Evolutionary conservation across 495 filamentous ascomycete genomes (phyloP).

Genomic region (Aspergillus ellipticus): DNA sequence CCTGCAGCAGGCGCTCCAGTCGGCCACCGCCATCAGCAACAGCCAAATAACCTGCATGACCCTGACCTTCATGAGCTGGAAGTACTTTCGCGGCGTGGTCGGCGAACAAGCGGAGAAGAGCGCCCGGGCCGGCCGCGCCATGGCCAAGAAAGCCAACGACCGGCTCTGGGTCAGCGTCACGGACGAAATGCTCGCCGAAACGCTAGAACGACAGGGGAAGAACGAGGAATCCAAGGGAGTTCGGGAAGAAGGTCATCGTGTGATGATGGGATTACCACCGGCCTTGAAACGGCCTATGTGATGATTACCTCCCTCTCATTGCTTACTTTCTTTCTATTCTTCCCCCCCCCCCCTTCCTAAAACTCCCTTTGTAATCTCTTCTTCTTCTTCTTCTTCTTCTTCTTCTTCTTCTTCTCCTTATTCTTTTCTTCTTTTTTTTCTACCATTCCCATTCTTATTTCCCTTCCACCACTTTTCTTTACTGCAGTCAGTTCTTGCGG

Average conservation of each 20-base stretch:
- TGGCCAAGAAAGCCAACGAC: slow-evolving; percentile 73
- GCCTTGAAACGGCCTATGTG: slow-evolving; percentile 34
- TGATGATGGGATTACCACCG: slow-evolving; percentile 41
- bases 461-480: neutral
- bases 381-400: slow-evolving; percentile 10
- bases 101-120: slow-evolving; percentile 90
- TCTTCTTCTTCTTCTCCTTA: slow-evolving; percentile 11
- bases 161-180: slow-evolving; percentile 82
- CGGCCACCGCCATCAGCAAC: slow-evolving; percentile 54
- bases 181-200: slow-evolving; percentile 73
- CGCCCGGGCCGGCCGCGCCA: slow-evolving; percentile 65
- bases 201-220: slow-evolving; percentile 68
- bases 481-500: neutral
- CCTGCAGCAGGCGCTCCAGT: slow-evolving; percentile 62
- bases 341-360: too few relatives aligned
- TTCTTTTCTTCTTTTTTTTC: slow-evolving; percentile 7
- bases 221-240: slow-evolving; percentile 53
- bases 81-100: slow-evolving; percentile 81
- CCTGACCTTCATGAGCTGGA: slow-evolving; percentile 78
- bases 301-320: neutral
- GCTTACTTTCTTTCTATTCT: slow-evolving; percentile 5
- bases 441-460: neutral
- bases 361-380: slow-evolving; percentile 15
- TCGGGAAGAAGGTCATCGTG: slow-evolving; percentile 40
- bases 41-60: slow-evolving; percentile 75